Evolutionary conservation across 306 rosid species (phyloP).

Genomic region (Quercus suber): DNA sequence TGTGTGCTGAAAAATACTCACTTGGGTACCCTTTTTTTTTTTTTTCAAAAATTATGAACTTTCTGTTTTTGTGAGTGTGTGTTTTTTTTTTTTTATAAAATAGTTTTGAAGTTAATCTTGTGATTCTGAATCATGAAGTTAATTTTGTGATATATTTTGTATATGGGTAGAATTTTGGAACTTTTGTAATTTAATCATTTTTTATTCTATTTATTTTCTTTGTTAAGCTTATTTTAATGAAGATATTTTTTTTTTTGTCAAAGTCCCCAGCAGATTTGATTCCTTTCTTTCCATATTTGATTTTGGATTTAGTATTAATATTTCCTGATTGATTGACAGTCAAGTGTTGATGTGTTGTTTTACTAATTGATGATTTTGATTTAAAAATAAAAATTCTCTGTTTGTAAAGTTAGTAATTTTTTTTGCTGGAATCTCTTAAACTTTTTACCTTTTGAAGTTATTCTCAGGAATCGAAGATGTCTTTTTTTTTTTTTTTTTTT

Average conservation of each 20-base stretch:
- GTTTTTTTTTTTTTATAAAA: not conserved
- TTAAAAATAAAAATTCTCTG: not conserved
- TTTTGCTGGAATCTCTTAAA: slow-evolving; percentile 9
- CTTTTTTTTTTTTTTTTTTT: not conserved
- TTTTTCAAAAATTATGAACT: slow-evolving; percentile 21
- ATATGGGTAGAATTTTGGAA: not conserved
- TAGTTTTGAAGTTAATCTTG: not conserved
- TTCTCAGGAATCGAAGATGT: not conserved
- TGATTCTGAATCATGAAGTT: not conserved
- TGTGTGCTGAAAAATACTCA: not conserved
- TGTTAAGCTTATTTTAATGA: not conserved
- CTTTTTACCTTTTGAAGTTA: slow-evolving; percentile 7
- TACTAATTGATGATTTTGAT: slow-evolving; percentile 1
- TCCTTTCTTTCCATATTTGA: not conserved
- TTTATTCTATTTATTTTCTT: not conserved
- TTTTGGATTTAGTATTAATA: too few species aligned
- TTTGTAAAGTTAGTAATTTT: not conserved
- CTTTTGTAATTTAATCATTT: not conserved
- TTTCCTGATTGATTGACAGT: too few species aligned
- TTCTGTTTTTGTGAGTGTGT: not conserved
- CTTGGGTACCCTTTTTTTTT: slow-evolving; percentile 6
- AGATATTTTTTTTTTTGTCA: not conserved
- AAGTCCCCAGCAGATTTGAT: not conserved
- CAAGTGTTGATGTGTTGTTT: too few species aligned
- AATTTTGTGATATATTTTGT: not conserved